Conservation (phyloP, 2,329 filamentous ascomycete species). For the Stagonosporopsis tanaceti region DNA sequence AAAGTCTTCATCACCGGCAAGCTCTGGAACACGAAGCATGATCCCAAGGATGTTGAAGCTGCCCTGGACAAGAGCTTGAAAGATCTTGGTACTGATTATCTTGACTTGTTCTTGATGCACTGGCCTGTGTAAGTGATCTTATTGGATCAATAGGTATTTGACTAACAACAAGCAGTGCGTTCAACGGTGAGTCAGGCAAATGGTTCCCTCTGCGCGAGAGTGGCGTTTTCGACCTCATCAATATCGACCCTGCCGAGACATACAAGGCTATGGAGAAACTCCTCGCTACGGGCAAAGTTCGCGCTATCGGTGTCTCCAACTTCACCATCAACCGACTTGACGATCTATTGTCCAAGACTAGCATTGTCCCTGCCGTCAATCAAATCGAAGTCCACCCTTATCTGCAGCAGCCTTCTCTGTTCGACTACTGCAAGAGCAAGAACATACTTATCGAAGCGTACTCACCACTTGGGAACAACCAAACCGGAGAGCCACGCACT, state of each 20-base stretch:
- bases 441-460: constrained; percentile 77
- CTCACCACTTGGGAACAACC: constrained; percentile 72
- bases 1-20: constrained; percentile 80
- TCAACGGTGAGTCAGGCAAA: constrained; percentile 45
- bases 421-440: constrained; percentile 73
- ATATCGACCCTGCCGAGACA: constrained; percentile 83
- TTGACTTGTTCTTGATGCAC: constrained; percentile 74
- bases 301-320: constrained; percentile 84
- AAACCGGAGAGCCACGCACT: constrained; percentile 64
- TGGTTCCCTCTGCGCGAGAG: constrained; percentile 32
- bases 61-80: constrained; percentile 67
- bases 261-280: constrained; percentile 76
- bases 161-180: constrained; percentile 17
- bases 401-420: constrained; percentile 53
- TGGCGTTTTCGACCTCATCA: constrained; percentile 74
- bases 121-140: constrained; percentile 56
- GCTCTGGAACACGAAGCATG: constrained; percentile 80
- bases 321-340: constrained; percentile 80
- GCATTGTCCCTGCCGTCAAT: constrained; percentile 73
- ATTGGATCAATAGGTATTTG: not conserved
- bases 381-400: constrained; percentile 77
- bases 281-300: constrained; percentile 70
- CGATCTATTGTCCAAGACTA: constrained; percentile 69
- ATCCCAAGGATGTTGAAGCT: constrained; percentile 63
- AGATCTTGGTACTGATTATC: constrained; percentile 68